Evolutionary conservation across 768 basidiomycete genomes (phyloP).

Genomic region (Plicaturopsis crispa): DNA sequence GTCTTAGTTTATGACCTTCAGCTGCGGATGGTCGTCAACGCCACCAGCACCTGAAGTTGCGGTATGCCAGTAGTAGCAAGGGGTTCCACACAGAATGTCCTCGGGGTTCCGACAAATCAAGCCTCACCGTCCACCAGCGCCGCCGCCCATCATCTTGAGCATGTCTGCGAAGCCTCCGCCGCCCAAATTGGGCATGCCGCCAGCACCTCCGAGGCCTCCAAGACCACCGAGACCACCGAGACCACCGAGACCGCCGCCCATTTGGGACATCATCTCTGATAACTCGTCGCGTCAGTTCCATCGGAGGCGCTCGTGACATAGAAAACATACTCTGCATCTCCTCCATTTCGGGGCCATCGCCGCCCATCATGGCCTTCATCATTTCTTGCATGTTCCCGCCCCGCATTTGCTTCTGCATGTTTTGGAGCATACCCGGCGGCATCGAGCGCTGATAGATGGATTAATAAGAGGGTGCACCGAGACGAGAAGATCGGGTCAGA

Average conservation of each 20-base stretch:
- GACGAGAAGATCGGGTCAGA: constrained; percentile 4
- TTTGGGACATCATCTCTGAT: constrained; percentile 81
- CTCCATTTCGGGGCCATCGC: constrained; percentile 87
- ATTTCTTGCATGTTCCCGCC: constrained; percentile 94
- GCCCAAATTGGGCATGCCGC: too few relatives aligned
- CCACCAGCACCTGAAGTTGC: too few relatives aligned
- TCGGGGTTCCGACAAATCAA: too few relatives aligned
- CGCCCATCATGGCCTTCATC: constrained; percentile 98
- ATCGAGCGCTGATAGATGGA: constrained; percentile 59
- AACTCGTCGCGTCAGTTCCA: constrained; percentile 7
- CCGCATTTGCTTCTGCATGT: constrained; percentile 80
- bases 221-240: constrained; percentile 43
- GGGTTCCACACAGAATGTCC: too few relatives aligned
- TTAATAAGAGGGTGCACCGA: constrained; percentile 3
- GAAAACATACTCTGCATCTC: constrained; percentile 80
- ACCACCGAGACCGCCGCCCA: constrained; percentile 52
- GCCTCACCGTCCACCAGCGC: too few relatives aligned
- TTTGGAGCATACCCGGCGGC: constrained; percentile 92
- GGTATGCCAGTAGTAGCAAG: too few relatives aligned
- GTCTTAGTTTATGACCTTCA: too few relatives aligned
- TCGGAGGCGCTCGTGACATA: constrained; percentile 1
- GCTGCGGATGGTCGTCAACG: too few relatives aligned
- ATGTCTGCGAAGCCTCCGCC: too few relatives aligned
- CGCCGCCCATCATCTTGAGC: too few relatives aligned
- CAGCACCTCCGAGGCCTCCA: too few relatives aligned